Evolutionary conservation across 2,329 filamentous ascomycete species (phyloP).

Genomic region (Hortaea werneckii): DNA sequence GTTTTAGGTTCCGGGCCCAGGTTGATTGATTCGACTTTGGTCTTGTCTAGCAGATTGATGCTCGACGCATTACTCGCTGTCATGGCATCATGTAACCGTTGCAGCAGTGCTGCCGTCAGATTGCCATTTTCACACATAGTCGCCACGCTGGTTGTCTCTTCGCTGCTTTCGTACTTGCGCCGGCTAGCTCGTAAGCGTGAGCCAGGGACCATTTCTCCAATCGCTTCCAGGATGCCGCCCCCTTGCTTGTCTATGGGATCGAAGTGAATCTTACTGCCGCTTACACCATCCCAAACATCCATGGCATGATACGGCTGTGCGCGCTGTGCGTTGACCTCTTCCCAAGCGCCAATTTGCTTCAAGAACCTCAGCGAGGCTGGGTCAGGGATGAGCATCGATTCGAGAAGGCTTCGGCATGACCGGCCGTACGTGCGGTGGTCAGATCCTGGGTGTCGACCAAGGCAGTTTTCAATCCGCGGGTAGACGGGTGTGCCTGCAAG

Average conservation of each 20-base stretch:
- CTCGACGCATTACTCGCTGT: slow-evolving; percentile 46
- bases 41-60: slow-evolving; percentile 63
- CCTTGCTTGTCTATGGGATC: slow-evolving; percentile 18
- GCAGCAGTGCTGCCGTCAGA: slow-evolving; percentile 65
- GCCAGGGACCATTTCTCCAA: slow-evolving; percentile 21
- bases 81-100: slow-evolving; percentile 9
- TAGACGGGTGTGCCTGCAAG: slow-evolving; percentile 28
- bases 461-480: slow-evolving; percentile 69
- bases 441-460: slow-evolving; percentile 87
- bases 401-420: slow-evolving; percentile 63
- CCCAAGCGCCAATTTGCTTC: slow-evolving; percentile 71
- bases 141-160: slow-evolving; percentile 49
- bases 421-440: slow-evolving; percentile 55
- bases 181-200: slow-evolving; percentile 14
- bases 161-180: slow-evolving; percentile 13
- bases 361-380: slow-evolving; percentile 79
- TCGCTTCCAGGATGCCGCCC: slow-evolving; percentile 15
- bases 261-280: slow-evolving; percentile 79
- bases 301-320: slow-evolving; percentile 88
- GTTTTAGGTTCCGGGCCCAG: slow-evolving; percentile 54
- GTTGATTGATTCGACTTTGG: slow-evolving; percentile 68
- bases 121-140: slow-evolving; percentile 97
- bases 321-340: slow-evolving; percentile 59
- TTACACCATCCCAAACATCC: slow-evolving; percentile 96
- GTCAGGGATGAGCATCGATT: slow-evolving; percentile 95